Base-by-base conservation (phyloP, 352 stramenopile species). In the Aphanomyces cochlioides region DNA sequence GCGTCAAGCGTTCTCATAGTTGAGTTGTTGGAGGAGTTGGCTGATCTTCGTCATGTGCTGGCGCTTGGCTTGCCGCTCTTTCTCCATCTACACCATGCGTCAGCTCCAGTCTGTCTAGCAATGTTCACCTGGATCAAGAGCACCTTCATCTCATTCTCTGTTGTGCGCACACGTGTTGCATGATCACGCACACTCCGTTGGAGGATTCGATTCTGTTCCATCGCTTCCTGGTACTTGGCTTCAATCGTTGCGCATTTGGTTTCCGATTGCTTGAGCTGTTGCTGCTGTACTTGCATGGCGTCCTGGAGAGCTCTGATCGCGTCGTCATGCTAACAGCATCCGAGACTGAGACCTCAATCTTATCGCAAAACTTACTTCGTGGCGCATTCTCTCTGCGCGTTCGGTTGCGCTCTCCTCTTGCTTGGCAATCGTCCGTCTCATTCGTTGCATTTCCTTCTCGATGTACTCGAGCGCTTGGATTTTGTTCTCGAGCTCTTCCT, bases 101-200 rank as follows among this genome's bases (percentile, higher is more conserved):
- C 3, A 36, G 7, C 7, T 47, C 54, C 19, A 37, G 10, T 5
- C 38, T 61, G 4, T 19, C 15, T 28, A 2, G 8, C 36, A 19
- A 50, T 50, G 43, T 50, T 17, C 7, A 70, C 64, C 54, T 70
- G 64, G 4, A 53, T 6, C 19, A 70, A 43, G 36, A 70, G n/a
- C 19, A 70, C 48, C 40, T 70, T 70, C 64, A 70, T 70, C 36
- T 70, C 64, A 34, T 70, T 63, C 47, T 70, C 64, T 5, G 64
- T 64, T 21, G 64, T 54, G 10, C 61, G 64, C 5, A 70, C 37
- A 45, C 40, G 64, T 13, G 39, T 48, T 40, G 59, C 21, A 39
- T 63, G 53, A 17, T 60, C 64, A 3, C 53, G 43, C 8, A 70
- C 10, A 12, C 64, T 54, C 40, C 43, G 53, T 17, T 70, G 48